Conservation (phyloP, 164 flowering plant species). For the Houttuynia cordata region DNA sequence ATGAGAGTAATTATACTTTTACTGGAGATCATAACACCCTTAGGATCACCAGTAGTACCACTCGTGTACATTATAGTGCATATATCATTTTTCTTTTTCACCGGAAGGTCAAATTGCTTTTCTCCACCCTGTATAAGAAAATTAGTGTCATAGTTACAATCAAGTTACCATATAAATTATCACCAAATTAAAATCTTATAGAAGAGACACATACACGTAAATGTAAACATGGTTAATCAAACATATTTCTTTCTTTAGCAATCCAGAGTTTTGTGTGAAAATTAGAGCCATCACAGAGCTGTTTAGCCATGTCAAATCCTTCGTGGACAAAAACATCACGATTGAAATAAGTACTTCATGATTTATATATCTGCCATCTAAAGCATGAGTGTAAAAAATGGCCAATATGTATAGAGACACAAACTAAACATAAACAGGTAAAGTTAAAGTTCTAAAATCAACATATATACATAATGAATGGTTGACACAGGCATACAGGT, state of each 20-base stretch:
- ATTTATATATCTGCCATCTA: no score
- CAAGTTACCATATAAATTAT: background rate
- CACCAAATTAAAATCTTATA: background rate
- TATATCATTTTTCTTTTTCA: slow-evolving; percentile 51
- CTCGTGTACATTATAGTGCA: slow-evolving; percentile 98
- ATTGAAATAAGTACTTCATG: no score
- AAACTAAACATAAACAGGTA: background rate
- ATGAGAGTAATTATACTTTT: slow-evolving; percentile 61
- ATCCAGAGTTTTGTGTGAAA: no score
- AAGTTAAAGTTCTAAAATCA: background rate
- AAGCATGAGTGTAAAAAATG: background rate
- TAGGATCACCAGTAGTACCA: slow-evolving; percentile 98
- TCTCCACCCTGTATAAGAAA: slow-evolving; percentile 41
- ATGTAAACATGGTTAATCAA: no score
- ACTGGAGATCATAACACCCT: slow-evolving; percentile 85
- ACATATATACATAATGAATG: no score
- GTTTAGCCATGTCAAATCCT: no score
- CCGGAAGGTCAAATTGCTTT: slow-evolving; percentile 56
- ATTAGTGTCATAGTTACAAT: background rate
- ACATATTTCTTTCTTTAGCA: no score
- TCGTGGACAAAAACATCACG: no score
- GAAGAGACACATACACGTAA: background rate
- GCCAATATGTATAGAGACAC: background rate
- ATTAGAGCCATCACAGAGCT: no score
- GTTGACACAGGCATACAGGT: no score